phyloP scores from a whole-genome alignment of 179 eudicot species.

The Spergularia azorica region DNA sequence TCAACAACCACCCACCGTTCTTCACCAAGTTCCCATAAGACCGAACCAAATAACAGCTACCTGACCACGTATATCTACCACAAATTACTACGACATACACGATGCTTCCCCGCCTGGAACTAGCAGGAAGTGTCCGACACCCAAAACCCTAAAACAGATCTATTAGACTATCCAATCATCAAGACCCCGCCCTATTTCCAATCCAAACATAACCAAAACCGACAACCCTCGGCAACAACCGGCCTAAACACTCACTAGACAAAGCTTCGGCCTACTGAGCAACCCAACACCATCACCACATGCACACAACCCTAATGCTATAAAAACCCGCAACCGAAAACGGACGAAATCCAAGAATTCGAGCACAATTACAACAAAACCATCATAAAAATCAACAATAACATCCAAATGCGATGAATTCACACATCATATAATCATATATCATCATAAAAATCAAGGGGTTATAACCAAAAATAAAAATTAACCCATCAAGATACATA shows the following conservation, averaged over 20 bases:
- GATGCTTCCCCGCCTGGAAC: not conserved
- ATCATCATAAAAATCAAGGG: not conserved
- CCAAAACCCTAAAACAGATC: not conserved
- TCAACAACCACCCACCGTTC: not conserved
- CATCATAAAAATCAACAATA: not conserved
- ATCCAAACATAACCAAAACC: not conserved
- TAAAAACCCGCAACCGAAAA: not conserved
- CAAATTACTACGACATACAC: too few species aligned
- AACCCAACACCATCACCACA: not conserved
- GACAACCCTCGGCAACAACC: not conserved
- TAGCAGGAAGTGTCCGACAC: too few species aligned
- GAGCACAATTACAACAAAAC: not conserved
- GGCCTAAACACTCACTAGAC: not conserved
- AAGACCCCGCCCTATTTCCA: not conserved
- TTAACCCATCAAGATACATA: conserved; percentile 1
- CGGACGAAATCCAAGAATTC: not conserved
- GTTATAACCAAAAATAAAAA: not conserved
- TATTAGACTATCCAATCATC: not conserved
- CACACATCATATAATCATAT: not conserved
- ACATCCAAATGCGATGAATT: not conserved
- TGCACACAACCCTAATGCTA: not conserved
- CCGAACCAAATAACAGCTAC: not conserved
- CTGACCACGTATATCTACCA: not conserved
- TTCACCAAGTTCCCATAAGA: not conserved
- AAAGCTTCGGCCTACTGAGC: too few species aligned